A percentile compares a stretch with the other conserved stretches of the same genome.
These are phyloP conservation scores for Mortierella sp. DNA, from an alignment of 371 early-diverging fungal species.

Conservation along the genomic window DNA sequence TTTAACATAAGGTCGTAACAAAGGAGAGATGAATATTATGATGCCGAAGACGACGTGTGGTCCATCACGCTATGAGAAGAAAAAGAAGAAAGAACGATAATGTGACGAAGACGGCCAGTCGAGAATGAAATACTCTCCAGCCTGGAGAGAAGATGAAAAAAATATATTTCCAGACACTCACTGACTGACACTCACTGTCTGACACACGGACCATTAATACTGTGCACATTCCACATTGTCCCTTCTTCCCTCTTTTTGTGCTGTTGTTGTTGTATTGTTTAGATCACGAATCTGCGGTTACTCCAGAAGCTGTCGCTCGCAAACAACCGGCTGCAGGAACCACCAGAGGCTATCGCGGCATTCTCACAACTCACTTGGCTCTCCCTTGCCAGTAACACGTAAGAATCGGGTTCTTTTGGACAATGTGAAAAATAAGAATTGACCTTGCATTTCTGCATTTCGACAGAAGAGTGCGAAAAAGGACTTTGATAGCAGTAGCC, in stretches of 20 bases:
- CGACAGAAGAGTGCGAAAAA: not conserved
- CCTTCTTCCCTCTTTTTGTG: not conserved
- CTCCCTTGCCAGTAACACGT: slow-evolving; percentile 75
- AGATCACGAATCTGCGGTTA: slow-evolving; percentile 36
- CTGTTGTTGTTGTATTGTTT: not conserved
- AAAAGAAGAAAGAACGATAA: not conserved
- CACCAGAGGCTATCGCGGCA: slow-evolving; percentile 69
- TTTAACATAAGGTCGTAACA: not conserved
- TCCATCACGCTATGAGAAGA: not conserved
- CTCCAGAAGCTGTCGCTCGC: slow-evolving; percentile 63
- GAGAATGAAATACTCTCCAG: slow-evolving; percentile 1
- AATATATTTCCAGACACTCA: not conserved
- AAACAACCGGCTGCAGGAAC: slow-evolving; percentile 61
- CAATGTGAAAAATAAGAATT: not conserved
- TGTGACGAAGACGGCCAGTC: not conserved
- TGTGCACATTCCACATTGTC: not conserved
- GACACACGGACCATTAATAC: not conserved
- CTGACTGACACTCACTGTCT: not conserved
- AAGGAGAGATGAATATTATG: not conserved
- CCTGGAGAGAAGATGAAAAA: not conserved
- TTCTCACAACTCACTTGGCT: slow-evolving; percentile 73
- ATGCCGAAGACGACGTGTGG: not conserved
- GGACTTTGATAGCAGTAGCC: not conserved
- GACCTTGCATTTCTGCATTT: not conserved
- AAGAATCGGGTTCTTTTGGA: slow-evolving; percentile 28